These are phyloP conservation scores for Oryza meyeriana DNA, from an alignment of 176 grass and related monocot genomes.

Conservation along the genomic window DNA sequence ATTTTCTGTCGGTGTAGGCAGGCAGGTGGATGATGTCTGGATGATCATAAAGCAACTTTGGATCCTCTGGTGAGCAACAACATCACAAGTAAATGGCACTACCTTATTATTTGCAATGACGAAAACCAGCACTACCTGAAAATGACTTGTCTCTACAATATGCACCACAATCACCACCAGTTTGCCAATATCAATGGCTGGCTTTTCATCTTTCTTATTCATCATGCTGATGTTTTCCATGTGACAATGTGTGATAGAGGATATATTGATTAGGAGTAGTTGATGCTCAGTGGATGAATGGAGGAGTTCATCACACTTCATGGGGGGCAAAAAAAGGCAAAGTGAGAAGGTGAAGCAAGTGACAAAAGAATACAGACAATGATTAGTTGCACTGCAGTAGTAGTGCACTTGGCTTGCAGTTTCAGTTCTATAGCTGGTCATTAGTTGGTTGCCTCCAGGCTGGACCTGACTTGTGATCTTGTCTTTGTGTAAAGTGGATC, in stretches of 20 bases:
- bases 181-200: background rate
- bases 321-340: background rate
- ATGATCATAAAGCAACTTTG: background rate
- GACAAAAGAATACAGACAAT: conserved; percentile 13
- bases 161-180: background rate
- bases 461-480: conserved; percentile 18
- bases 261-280: background rate
- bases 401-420: conserved; percentile 14
- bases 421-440: conserved; percentile 14
- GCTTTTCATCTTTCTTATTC: background rate
- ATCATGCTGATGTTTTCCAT: conserved; percentile 12
- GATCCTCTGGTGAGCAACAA: conserved; percentile 15
- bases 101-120: background rate
- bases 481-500: conserved; percentile 24
- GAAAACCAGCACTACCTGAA: conserved; percentile 10
- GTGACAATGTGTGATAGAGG: background rate
- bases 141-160: background rate
- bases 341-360: conserved; percentile 10
- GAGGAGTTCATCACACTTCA: conserved; percentile 12
- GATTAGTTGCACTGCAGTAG: conserved; percentile 19
- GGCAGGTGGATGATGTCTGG: background rate
- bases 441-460: conserved; percentile 27
- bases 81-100: background rate
- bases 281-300: conserved; percentile 3
- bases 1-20: background rate